Percentiles rank a stretch among this genome's conserved stretches.
Evolutionary conservation across 371 early-diverging fungal species (phyloP).

Genomic region (Mucor velutinosus): DNA sequence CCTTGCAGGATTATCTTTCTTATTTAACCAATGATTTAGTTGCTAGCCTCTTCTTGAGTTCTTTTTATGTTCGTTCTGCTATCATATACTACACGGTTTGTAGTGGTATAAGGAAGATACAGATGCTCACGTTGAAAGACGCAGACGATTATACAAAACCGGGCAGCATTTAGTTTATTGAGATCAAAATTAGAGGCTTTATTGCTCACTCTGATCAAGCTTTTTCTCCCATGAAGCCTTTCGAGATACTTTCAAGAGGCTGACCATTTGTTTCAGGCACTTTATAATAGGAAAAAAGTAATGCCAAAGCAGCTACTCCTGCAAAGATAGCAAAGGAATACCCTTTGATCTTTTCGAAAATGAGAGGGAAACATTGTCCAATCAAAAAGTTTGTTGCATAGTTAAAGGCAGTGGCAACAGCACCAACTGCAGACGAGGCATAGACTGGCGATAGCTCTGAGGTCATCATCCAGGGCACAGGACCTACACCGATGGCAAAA

Average conservation of each 20-base stretch:
- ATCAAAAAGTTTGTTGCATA: slow-evolving; percentile 57
- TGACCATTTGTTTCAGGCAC: slow-evolving; percentile 80
- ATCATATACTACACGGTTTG: too few relatives aligned
- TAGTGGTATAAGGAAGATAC: too few relatives aligned
- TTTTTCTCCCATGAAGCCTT: too few relatives aligned
- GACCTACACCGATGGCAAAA: slow-evolving; percentile 83
- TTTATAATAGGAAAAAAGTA: slow-evolving; percentile 33
- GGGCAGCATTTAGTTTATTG: too few relatives aligned
- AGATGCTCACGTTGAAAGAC: too few relatives aligned
- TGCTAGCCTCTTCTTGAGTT: too few relatives aligned
- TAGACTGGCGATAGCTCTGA: slow-evolving; percentile 69
- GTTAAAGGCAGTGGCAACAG: slow-evolving; percentile 59
- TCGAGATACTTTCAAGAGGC: slow-evolving; percentile 58
- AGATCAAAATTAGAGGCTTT: too few relatives aligned
- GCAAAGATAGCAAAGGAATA: slow-evolving; percentile 71
- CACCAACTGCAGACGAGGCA: slow-evolving; percentile 54
- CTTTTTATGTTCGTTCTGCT: too few relatives aligned
- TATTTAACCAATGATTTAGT: too few relatives aligned
- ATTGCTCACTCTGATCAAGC: too few relatives aligned
- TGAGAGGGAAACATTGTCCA: slow-evolving; percentile 60
- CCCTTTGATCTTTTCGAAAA: slow-evolving; percentile 57
- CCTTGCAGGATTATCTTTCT: not conserved
- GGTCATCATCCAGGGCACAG: slow-evolving; percentile 77
- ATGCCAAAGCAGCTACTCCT: slow-evolving; percentile 13
- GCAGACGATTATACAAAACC: too few relatives aligned